Evolutionary conservation across 352 stramenopile species (phyloP).

Genomic region (Globisporangium splendens): DNA sequence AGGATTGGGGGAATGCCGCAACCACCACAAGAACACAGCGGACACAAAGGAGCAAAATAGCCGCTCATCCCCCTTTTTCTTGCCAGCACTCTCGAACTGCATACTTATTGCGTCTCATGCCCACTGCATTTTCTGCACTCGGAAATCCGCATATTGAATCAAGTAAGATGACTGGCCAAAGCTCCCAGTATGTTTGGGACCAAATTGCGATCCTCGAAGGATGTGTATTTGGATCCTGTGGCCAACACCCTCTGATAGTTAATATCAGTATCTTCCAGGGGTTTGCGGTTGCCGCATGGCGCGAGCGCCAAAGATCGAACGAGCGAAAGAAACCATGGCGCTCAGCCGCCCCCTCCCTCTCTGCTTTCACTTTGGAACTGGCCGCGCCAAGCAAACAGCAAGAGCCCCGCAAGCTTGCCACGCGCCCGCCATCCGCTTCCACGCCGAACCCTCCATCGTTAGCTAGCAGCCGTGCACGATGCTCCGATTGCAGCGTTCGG

Average conservation of each 20-base stretch:
- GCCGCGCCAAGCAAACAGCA: slow-evolving; percentile 29
- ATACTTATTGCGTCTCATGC: background rate
- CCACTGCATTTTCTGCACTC: background rate
- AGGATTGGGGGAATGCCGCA: background rate
- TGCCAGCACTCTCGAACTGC: background rate
- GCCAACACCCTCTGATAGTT: background rate
- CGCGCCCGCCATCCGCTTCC: background rate
- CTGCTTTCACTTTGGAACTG: slow-evolving; percentile 45
- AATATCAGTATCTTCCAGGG: background rate
- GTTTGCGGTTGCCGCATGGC: background rate
- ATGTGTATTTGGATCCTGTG: too few species aligned
- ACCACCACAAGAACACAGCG: slow-evolving; percentile 11
- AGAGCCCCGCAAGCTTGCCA: background rate
- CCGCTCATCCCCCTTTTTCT: slow-evolving; percentile 1
- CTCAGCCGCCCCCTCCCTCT: too few species aligned
- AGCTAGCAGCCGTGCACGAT: slow-evolving; percentile 25
- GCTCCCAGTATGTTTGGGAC: too few species aligned
- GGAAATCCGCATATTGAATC: background rate
- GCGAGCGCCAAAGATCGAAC: too few species aligned
- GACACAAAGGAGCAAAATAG: background rate
- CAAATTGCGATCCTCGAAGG: too few species aligned
- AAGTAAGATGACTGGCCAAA: background rate
- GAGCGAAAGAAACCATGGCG: background rate
- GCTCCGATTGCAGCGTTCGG: slow-evolving; percentile 63
- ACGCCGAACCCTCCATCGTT: background rate